Conservation (phyloP, 192 early-diverging fungal genomes). For the Coemansia sp. region DNA sequence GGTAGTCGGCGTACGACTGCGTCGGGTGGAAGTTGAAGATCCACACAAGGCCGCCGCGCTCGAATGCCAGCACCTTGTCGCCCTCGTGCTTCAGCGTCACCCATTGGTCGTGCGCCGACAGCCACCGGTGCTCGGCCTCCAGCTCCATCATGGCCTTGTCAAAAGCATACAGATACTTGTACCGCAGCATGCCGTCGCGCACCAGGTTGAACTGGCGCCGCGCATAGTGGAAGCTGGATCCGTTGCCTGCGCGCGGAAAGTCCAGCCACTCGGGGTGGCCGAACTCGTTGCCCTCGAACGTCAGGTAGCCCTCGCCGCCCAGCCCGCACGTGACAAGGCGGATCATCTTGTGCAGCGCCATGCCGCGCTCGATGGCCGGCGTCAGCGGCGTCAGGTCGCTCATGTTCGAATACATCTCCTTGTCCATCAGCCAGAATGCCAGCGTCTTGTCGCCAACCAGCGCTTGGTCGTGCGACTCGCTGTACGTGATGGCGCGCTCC, state of each 20-base stretch:
- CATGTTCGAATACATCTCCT: constrained; percentile 99
- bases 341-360: constrained; percentile 97
- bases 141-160: constrained; percentile 82
- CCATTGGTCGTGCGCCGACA: constrained; percentile 74
- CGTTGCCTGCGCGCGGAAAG: constrained; percentile 94
- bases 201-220: constrained; percentile 93
- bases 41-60: constrained; percentile 85
- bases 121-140: constrained; percentile 72
- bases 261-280: constrained; percentile 99
- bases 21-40: constrained; percentile 95
- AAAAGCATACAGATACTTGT: constrained; percentile 90
- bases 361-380: constrained; percentile 90
- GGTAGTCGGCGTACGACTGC: constrained; percentile 84
- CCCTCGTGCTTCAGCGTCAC: constrained; percentile 86
- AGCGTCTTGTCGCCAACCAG: constrained; percentile 97
- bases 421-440: constrained; percentile 99
- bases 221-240: constrained; percentile 87
- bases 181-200: constrained; percentile 84
- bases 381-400: constrained; percentile 74
- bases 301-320: constrained; percentile 96
- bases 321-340: constrained; percentile 82
- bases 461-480: constrained; percentile 97
- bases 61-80: constrained; percentile 92
- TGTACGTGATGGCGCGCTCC: constrained; percentile 95
- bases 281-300: constrained; percentile 98